phyloP scores from a whole-genome alignment of 148 eudicot species.

The Euryodendron excelsum region DNA sequence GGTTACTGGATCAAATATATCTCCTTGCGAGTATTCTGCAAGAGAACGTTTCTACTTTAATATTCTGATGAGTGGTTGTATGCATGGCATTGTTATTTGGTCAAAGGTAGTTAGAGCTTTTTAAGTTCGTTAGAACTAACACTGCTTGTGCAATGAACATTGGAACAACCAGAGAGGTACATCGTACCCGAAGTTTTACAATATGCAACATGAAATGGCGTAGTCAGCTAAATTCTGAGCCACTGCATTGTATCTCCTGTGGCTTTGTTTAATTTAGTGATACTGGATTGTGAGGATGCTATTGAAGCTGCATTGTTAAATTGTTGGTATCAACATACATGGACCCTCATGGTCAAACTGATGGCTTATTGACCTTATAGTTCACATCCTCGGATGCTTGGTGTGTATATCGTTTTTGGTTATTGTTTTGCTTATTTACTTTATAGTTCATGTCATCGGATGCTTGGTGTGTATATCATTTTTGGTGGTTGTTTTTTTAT shows the following conservation, averaged over 20 bases:
- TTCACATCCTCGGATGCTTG: not conserved
- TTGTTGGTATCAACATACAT: not conserved
- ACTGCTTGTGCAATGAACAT: not conserved
- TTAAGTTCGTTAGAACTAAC: not conserved
- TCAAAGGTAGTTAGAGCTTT: no score
- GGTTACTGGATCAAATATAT: not conserved
- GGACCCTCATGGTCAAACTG: not conserved
- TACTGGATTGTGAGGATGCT: conserved; percentile 1
- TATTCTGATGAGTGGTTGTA: not conserved
- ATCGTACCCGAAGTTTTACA: not conserved
- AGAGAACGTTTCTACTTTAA: not conserved
- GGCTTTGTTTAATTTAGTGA: not conserved
- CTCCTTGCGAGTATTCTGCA: not conserved
- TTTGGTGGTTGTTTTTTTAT: no score
- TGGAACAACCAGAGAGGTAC: not conserved
- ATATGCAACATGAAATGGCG: not conserved
- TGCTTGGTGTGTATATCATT: not conserved
- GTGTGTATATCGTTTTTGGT: no score
- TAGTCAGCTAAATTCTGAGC: not conserved
- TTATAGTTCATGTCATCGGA: not conserved
- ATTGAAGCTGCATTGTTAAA: not conserved
- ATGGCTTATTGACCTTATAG: not conserved
- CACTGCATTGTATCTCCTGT: not conserved
- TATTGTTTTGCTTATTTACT: not conserved
- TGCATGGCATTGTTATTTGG: not conserved